Base-by-base conservation (phyloP, 495 filamentous ascomycete genomes). In the Aspergillus taichungensis region DNA sequence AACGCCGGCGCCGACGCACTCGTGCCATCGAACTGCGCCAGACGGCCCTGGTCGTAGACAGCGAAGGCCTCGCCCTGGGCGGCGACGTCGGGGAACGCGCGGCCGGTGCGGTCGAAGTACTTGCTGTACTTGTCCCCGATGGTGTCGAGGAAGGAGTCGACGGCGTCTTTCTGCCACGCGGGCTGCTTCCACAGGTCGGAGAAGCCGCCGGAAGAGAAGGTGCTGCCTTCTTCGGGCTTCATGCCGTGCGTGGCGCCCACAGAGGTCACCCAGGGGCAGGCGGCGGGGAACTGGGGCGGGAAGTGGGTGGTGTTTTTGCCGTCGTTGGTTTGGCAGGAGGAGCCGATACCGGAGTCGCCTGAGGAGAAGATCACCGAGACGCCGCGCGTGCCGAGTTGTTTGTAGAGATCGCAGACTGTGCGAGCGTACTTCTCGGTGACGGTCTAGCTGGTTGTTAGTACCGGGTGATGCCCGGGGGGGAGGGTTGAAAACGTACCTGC, bases 301-400 rank as follows among this genome's bases (percentile, higher is more conserved):
- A 87, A 88, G 38, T 74, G 73, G 0, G 78, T 79, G 1, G 67
- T 66, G 59, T 85, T 85, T 41, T 70, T 75, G 51, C 79, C 83
- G 51, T 85, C 78, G 56, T 85, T 84, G 30, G 79, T 76, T 34
- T 71, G 42, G 59, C 85, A 89, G 6, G 69, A 72, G 8, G 75
- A 68, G 4, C 84, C 85, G 13, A 84, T 78, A 9, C 85, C 85
- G 8, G 71, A 76, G 66, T 90, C 85, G 5, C 87, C 86, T 5
- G 78, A 80, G 1, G 82, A 79, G 57, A 80, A 82, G 42, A 92
- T 61, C 0, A 90, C 69, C 10, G 81, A 80, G 2, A 88, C 83
- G 38, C 88, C 88, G 18, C 87, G 83, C 30, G 77, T 77, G 32
- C 85, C 87, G 11, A 92, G 77, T 59, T 86, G 76, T 35, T 76